phyloP scores from a whole-genome alignment of 306 rosid genomes.

The Vigna unguiculata region DNA sequence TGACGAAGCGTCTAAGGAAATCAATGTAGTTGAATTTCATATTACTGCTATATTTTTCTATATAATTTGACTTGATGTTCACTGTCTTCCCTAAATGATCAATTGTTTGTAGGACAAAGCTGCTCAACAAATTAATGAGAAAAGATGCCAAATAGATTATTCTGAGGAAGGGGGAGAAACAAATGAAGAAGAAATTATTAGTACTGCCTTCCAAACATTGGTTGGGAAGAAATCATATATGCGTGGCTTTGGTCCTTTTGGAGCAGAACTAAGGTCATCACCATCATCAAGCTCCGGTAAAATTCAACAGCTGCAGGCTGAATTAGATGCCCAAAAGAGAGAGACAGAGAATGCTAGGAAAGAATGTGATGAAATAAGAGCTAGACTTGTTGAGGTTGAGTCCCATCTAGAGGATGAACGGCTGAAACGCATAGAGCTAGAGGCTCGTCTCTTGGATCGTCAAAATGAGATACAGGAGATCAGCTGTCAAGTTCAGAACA shows the following conservation, averaged over 20 bases:
- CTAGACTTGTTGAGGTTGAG: constrained; percentile 46
- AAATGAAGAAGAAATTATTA: constrained; percentile 46
- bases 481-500: constrained; percentile 51
- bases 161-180: constrained; percentile 27
- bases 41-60: constrained; percentile 2
- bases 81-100: background rate
- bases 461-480: constrained; percentile 47
- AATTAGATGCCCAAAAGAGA: constrained; percentile 49
- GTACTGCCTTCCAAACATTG: constrained; percentile 46
- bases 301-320: constrained; percentile 38
- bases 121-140: constrained; percentile 42
- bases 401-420: constrained; percentile 48
- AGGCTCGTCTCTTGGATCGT: constrained; percentile 25
- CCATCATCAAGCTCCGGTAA: background rate
- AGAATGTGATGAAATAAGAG: constrained; percentile 46
- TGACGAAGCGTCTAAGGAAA: constrained; percentile 49
- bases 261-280: constrained; percentile 1
- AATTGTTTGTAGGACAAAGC: constrained; percentile 48
- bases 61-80: constrained; percentile 14
- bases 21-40: constrained; percentile 43
- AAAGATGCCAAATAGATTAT: constrained; percentile 21
- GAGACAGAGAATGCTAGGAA: constrained; percentile 47
- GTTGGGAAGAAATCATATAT: constrained; percentile 14
- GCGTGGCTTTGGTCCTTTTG: background rate
- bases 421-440: constrained; percentile 25